phyloP scores from a whole-genome alignment of 2,329 filamentous ascomycete genomes.

The Stemphylium beticola region DNA sequence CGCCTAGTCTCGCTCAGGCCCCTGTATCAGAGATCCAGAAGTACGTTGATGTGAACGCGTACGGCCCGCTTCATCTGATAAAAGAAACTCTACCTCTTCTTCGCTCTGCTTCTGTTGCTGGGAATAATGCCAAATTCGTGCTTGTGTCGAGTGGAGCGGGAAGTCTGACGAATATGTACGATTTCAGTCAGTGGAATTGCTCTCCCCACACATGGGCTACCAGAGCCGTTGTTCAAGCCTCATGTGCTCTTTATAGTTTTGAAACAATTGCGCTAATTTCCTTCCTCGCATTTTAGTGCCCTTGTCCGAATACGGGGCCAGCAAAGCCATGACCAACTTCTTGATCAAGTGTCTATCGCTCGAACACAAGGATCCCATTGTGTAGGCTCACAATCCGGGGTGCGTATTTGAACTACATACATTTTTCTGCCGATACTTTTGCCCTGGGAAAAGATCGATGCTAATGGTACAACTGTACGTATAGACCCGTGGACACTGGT shows the following conservation, averaged over 20 bases:
- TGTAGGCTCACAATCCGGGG: slow-evolving; percentile 25
- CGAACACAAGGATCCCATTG: slow-evolving; percentile 19
- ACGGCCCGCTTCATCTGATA: slow-evolving; percentile 25
- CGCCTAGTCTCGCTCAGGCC: neutral
- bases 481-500: neutral
- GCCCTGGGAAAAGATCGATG: neutral
- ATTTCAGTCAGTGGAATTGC: neutral
- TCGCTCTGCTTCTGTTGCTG: neutral
- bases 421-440: neutral
- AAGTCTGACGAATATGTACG: slow-evolving; percentile 18
- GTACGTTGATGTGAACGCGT: slow-evolving; percentile 22
- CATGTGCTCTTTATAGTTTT: neutral
- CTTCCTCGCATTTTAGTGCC: neutral
- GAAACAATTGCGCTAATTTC: neutral
- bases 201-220: too few relatives aligned
- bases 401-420: neutral
- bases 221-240: too few relatives aligned
- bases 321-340: slow-evolving; percentile 26
- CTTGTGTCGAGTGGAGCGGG: slow-evolving; percentile 20
- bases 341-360: slow-evolving; percentile 24
- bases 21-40: slow-evolving; percentile 11
- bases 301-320: slow-evolving; percentile 21
- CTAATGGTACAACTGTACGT: neutral
- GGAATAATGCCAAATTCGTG: slow-evolving; percentile 19
- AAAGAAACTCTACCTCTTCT: slow-evolving; percentile 17